Base-by-base conservation (phyloP, 192 early-diverging fungal genomes). In the Coemansia sp. region DNA sequence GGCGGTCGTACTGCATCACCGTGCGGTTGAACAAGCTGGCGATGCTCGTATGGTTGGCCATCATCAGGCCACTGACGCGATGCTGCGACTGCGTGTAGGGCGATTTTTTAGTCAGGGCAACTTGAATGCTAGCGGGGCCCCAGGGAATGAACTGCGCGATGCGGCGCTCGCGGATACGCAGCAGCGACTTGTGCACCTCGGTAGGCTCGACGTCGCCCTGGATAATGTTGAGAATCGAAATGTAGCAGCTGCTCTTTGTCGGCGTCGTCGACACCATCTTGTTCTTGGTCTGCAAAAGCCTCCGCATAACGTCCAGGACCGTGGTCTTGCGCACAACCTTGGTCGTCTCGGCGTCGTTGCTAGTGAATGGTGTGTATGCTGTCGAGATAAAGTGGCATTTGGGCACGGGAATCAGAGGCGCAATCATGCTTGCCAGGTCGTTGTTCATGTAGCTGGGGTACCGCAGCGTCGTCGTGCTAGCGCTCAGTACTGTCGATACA, bases 381-480 rank as follows among this genome's bases (percentile, higher is more conserved):
- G 97, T 99, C 61, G 89, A 91, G 41, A 99, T 84, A 74, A 89
- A 99, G 73, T 99, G 97, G 73, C 97, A 99, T 57, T 94, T 89
- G 10, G 97, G 97, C n/a, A 96, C 97, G 0, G 97, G 97, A 61
- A 99, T 98, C 59, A 99, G 85, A 16, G 96, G 95, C 2, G 97
- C 92, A 24, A 98, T 87, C 73, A 99, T 90, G 62, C 95, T 91
- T 7, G 96, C 94, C 50, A 99, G 86, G 73, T 99, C 96, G 77
- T 99, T 99, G 86, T 99, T 97, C 97, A 99, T 99, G 77, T 98
- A 99, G 63, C 96, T 94, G 35, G 97, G 97, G 83, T 99, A 99
- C 63, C 97, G 90, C 46, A 99, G 83, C 16, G 96, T 98, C 5
- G 92, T 96, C 21, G 97, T 99, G 75, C 92, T 93, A 16, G 97